A percentile compares a stretch with the other conserved stretches of the same genome.
Conservation (phyloP, 352 stramenopile species). For the Pythium periplocum region DNA sequence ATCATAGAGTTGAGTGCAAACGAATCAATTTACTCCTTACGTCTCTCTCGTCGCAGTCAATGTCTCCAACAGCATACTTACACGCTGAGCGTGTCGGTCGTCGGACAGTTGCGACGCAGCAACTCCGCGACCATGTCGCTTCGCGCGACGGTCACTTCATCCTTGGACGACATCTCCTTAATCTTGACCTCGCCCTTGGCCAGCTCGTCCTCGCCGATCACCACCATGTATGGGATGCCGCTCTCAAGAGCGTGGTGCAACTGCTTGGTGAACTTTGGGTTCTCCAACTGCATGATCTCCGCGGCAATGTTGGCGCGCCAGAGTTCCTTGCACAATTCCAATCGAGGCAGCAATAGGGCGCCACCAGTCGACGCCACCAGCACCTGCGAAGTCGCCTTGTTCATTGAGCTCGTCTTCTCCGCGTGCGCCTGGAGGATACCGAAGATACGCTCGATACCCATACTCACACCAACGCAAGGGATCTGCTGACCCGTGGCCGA, state of each 20-base stretch:
- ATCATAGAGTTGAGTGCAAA: no score
- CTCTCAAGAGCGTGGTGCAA: slow-evolving; percentile 93
- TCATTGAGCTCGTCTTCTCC: slow-evolving; percentile 42
- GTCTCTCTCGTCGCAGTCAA: no score
- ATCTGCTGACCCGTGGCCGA: slow-evolving; percentile 92
- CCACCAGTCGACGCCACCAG: slow-evolving; percentile 92
- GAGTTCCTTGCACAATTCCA: slow-evolving; percentile 79
- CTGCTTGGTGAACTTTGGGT: slow-evolving; percentile 97
- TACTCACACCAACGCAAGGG: slow-evolving; percentile 96
- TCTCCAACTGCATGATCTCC: slow-evolving; percentile 94
- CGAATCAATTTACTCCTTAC: no score
- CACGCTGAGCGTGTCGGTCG: slow-evolving; percentile 64
- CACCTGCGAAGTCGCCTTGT: slow-evolving; percentile 73
- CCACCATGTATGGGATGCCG: slow-evolving; percentile 96
- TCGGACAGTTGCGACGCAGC: slow-evolving; percentile 58
- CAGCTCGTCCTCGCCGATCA: slow-evolving; percentile 95
- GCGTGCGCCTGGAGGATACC: slow-evolving; percentile 95
- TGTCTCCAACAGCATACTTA: slow-evolving; percentile 14
- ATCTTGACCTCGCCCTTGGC: slow-evolving; percentile 93
- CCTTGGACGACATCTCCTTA: slow-evolving; percentile 93
- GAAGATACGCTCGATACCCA: slow-evolving; percentile 99
- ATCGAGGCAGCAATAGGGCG: slow-evolving; percentile 46
- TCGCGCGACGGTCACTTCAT: slow-evolving; percentile 81
- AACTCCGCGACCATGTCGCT: slow-evolving; percentile 72
- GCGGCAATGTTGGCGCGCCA: slow-evolving; percentile 92